These are phyloP conservation scores for Pichia phayaonensis DNA, from an alignment of 805 yeast genomes.

Conservation along the genomic window DNA sequence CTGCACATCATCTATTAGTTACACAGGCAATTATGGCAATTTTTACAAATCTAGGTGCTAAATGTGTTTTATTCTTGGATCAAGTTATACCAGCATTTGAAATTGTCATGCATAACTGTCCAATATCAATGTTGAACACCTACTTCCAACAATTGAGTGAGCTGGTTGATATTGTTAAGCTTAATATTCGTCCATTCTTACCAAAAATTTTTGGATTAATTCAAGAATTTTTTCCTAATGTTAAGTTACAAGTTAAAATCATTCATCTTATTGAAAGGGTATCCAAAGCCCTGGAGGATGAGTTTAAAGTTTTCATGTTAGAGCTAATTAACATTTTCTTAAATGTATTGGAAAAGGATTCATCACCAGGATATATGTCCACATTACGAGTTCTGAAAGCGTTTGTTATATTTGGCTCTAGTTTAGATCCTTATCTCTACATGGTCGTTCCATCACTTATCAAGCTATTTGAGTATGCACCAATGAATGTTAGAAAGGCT, in stretches of 20 bases:
- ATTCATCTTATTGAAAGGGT: slow-evolving; percentile 76
- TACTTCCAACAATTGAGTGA: slow-evolving; percentile 84
- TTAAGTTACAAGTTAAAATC: slow-evolving; percentile 66
- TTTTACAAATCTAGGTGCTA: slow-evolving; percentile 78
- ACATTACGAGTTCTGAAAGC: slow-evolving; percentile 72
- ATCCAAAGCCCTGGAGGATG: slow-evolving; percentile 83
- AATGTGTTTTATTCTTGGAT: slow-evolving; percentile 83
- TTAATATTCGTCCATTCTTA: slow-evolving; percentile 80
- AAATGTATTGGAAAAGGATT: slow-evolving; percentile 68
- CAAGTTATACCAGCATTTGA: slow-evolving; percentile 85
- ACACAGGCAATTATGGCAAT: slow-evolving; percentile 92
- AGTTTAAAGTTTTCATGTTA: slow-evolving; percentile 79
- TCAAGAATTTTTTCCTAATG: slow-evolving; percentile 61
- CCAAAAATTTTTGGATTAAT: slow-evolving; percentile 68
- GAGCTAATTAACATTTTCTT: slow-evolving; percentile 69
- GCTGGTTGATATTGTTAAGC: slow-evolving; percentile 73
- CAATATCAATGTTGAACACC: slow-evolving; percentile 72
- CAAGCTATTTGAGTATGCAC: slow-evolving; percentile 64
- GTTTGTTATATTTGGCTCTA: slow-evolving; percentile 78
- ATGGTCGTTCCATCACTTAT: slow-evolving; percentile 83
- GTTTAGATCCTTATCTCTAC: slow-evolving; percentile 83
- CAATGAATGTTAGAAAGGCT: slow-evolving; percentile 53
- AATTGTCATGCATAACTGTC: slow-evolving; percentile 75
- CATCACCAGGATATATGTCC: slow-evolving; percentile 49
- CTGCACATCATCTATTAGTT: slow-evolving; percentile 82